Evolutionary conservation across 768 basidiomycete genomes (phyloP).

Genomic region (Hygrocybe punicea): DNA sequence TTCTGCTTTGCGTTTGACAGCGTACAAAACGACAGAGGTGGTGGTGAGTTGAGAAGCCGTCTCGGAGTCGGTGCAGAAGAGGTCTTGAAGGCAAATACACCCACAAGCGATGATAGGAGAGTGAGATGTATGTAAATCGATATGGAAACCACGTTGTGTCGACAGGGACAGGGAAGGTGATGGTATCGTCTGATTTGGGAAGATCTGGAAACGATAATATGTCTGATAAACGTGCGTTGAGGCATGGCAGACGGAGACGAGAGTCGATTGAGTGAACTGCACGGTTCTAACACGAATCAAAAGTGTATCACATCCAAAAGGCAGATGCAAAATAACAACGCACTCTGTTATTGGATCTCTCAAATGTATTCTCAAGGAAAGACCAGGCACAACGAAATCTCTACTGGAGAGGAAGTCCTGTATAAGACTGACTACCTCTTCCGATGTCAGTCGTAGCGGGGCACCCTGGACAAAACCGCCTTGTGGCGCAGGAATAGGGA

Average conservation of each 20-base stretch:
- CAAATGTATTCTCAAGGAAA: constrained; percentile 20
- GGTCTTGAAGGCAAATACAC: constrained; percentile 17
- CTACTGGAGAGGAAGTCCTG: constrained; percentile 15
- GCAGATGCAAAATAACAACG: constrained; percentile 4
- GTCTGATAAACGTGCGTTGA: constrained; percentile 15
- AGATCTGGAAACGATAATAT: constrained; percentile 20
- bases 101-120: constrained; percentile 23
- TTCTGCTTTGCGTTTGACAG: constrained; percentile 11
- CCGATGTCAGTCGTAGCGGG: constrained; percentile 8
- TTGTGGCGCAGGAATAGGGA: constrained; percentile 15
- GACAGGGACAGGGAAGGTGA: background rate
- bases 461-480: background rate
- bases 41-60: background rate
- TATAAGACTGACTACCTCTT: constrained; percentile 13
- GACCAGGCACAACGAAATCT: constrained; percentile 6
- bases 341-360: constrained; percentile 23
- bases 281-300: constrained; percentile 14
- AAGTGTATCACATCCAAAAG: background rate
- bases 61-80: constrained; percentile 11
- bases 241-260: constrained; percentile 26
- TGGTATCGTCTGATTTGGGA: constrained; percentile 3
- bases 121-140: constrained; percentile 26
- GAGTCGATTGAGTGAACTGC: constrained; percentile 20
- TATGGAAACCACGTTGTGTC: background rate
- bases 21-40: constrained; percentile 16